A percentile compares a stretch with the other conserved stretches of the same genome.
phyloP scores from a whole-genome alignment of 192 early-diverging fungal species.

The Podila verticillata region DNA sequence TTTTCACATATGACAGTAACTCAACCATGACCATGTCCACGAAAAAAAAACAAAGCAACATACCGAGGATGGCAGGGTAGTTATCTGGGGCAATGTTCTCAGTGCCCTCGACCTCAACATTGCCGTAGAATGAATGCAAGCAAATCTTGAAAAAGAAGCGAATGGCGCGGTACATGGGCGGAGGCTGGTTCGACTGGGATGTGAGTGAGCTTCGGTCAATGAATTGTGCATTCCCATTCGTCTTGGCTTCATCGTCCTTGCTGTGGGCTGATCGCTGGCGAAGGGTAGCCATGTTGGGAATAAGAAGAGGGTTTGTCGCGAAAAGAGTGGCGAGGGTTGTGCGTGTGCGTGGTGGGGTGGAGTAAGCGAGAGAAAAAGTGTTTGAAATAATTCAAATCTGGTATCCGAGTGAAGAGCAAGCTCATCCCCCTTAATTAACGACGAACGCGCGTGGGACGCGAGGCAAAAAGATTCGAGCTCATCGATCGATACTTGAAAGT shows the following conservation, averaged over 20 bases:
- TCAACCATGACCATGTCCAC: too few species aligned
- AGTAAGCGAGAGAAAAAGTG: not conserved
- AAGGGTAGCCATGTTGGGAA: not conserved
- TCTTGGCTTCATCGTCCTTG: not conserved
- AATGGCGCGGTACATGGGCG: constrained; percentile 44
- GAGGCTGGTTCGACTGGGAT: constrained; percentile 8
- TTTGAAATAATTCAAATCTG: too few species aligned
- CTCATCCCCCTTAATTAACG: too few species aligned
- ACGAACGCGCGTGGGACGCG: too few species aligned
- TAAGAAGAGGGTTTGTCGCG: not conserved
- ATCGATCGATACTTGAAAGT: too few species aligned
- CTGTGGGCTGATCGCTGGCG: not conserved
- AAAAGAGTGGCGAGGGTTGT: not conserved
- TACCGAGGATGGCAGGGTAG: constrained; percentile 52
- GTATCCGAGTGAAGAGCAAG: too few species aligned
- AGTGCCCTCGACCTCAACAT: constrained; percentile 51
- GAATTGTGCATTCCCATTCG: not conserved
- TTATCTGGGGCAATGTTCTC: constrained; percentile 54
- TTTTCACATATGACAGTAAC: too few species aligned
- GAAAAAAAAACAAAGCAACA: too few species aligned
- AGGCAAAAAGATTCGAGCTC: too few species aligned
- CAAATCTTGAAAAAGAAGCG: constrained; percentile 54
- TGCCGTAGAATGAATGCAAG: constrained; percentile 50
- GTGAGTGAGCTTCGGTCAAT: not conserved
- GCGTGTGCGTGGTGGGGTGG: not conserved